Evolutionary conservation across 305 asterid genomes (phyloP).

Genomic region (Fraxinus floribunda): DNA sequence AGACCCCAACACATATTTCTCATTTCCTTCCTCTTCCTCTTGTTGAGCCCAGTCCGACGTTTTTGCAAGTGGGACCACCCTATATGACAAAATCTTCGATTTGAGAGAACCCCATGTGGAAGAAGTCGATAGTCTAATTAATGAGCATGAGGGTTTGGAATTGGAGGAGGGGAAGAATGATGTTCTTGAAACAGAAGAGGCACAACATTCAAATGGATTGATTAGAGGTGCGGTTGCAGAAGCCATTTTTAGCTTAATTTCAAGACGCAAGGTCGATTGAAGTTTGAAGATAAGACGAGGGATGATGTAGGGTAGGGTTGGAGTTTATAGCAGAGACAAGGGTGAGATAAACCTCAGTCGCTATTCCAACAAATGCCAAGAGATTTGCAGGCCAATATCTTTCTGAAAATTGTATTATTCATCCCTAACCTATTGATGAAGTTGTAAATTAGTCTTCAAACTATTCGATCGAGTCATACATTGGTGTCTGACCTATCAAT

Average conservation of each 20-base stretch:
- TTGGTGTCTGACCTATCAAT: background rate
- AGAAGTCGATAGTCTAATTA: conserved; percentile 3
- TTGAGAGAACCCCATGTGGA: conserved; percentile 30
- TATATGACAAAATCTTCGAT: conserved; percentile 28
- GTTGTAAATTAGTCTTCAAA: background rate
- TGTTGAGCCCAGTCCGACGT: conserved; percentile 48
- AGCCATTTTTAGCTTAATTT: conserved; percentile 27
- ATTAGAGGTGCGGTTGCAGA: conserved; percentile 41
- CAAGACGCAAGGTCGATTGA: background rate
- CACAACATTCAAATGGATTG: conserved; percentile 33
- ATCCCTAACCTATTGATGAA: background rate
- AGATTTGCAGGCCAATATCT: background rate
- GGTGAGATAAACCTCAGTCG: background rate
- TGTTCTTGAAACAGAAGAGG: conserved; percentile 30
- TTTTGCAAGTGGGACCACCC: conserved; percentile 37
- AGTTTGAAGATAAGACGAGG: background rate
- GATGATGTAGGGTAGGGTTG: background rate
- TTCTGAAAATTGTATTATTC: background rate
- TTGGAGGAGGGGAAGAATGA: conserved; percentile 20
- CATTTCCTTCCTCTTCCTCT: conserved; percentile 25
- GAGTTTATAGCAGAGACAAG: background rate
- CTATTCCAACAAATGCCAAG: background rate
- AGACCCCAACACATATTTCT: conserved; percentile 4
- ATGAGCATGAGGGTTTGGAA: conserved; percentile 8
- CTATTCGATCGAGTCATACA: background rate